Evolutionary conservation across 768 basidiomycete species (phyloP).

Genomic region (Lanmaoa pseudosensibilis): DNA sequence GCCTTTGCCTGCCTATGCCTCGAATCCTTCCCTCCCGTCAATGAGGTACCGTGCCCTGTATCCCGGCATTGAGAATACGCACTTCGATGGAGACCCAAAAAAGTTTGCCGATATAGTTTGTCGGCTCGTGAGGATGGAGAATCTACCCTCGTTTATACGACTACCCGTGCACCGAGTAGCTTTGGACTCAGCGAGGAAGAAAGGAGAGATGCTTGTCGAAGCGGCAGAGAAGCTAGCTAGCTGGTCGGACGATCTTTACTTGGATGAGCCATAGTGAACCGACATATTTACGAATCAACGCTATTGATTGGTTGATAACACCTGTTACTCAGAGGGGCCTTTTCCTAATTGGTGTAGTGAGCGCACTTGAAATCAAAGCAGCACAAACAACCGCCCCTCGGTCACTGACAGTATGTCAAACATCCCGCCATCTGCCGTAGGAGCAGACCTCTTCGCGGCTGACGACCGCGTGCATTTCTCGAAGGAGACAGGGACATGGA

Average conservation of each 20-base stretch:
- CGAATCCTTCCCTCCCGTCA: slow-evolving; percentile 26
- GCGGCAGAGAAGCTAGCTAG: slow-evolving; percentile 19
- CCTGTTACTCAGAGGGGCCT: not conserved
- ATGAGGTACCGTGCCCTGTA: slow-evolving; percentile 24
- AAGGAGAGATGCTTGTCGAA: slow-evolving; percentile 20
- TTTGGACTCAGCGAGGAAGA: slow-evolving; percentile 20
- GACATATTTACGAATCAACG: not conserved
- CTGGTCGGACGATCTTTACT: slow-evolving; percentile 29
- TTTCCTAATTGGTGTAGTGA: slow-evolving; percentile 12
- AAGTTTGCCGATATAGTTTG: slow-evolving; percentile 24
- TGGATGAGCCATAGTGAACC: slow-evolving; percentile 8
- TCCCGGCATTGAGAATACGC: slow-evolving; percentile 17
- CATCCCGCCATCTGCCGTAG: slow-evolving; percentile 47
- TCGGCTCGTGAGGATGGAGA: slow-evolving; percentile 17
- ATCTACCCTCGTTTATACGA: slow-evolving; percentile 17
- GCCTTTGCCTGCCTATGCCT: slow-evolving; percentile 17
- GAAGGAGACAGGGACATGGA: slow-evolving; percentile 74
- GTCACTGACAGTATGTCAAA: slow-evolving; percentile 23
- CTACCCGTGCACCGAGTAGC: slow-evolving; percentile 28
- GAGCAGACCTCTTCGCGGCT: slow-evolving; percentile 61
- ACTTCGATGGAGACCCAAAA: slow-evolving; percentile 24
- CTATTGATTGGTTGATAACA: too few relatives aligned
- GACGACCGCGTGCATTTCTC: slow-evolving; percentile 86
- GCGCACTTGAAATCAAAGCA: slow-evolving; percentile 35
- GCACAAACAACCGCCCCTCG: slow-evolving; percentile 34